Conservation (phyloP, 176 grass and related monocot species). For the Musa troglodytarum region DNA sequence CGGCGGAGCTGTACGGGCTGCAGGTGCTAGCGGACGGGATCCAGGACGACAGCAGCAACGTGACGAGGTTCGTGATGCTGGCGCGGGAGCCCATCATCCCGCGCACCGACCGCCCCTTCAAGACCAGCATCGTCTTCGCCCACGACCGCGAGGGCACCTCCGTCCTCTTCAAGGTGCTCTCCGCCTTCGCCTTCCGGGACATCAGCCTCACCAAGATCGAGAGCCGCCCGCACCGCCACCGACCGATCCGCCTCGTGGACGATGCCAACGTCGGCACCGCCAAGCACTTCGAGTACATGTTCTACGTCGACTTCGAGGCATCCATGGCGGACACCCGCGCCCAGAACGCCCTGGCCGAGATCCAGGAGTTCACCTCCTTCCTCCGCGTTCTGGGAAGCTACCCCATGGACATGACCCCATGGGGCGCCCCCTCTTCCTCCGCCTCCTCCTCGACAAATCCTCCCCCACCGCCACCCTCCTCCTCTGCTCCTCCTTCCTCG, state of each 20-base stretch:
- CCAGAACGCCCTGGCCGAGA: constrained; percentile 87
- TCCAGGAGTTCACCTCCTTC: constrained; percentile 96
- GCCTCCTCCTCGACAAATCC: constrained; percentile 30
- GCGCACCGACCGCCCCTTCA: constrained; percentile 68
- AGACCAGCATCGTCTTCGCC: constrained; percentile 89
- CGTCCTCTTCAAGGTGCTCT: constrained; percentile 84
- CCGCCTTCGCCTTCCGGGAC: constrained; percentile 75
- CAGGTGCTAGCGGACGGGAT: constrained; percentile 60
- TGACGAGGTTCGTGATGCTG: constrained; percentile 73
- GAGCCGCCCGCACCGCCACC: constrained; percentile 20
- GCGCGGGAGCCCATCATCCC: constrained; percentile 80
- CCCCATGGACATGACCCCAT: constrained; percentile 87
- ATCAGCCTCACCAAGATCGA: constrained; percentile 94
- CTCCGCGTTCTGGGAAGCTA: constrained; percentile 83
- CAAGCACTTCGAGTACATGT: constrained; percentile 99
- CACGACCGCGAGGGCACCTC: constrained; percentile 70
- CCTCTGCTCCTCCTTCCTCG: constrained; percentile 55
- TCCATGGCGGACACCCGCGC: constrained; percentile 79
- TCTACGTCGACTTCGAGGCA: constrained; percentile 85
- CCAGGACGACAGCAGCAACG: constrained; percentile 63
- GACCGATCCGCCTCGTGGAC: constrained; percentile 9
- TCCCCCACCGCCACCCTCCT: constrained; percentile 37
- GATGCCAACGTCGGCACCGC: constrained; percentile 57
- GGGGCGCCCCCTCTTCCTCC: constrained; percentile 46
- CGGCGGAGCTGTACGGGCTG: constrained; percentile 72